Percentiles rank a stretch among this genome's conserved stretches.
These are phyloP conservation scores for Angomonas ambiguus DNA, from an alignment of 208 protist genomes.

Conservation along the genomic window DNA sequence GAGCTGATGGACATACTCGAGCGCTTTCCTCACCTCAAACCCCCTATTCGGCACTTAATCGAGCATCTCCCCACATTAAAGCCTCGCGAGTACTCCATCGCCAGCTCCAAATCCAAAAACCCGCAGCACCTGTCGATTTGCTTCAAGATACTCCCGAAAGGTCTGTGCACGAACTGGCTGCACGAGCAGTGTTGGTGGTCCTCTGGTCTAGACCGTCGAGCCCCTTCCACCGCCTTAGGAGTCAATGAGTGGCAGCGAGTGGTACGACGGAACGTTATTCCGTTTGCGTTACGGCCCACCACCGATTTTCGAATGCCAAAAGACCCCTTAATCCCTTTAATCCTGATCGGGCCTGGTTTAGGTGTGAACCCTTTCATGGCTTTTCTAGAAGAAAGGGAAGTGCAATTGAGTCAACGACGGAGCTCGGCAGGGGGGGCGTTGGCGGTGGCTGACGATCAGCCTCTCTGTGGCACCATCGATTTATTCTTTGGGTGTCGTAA, in stretches of 20 bases:
- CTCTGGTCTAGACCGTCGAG: not conserved
- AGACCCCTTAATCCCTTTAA: conserved; percentile 42
- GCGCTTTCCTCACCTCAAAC: conserved; percentile 6
- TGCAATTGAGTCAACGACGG: conserved; percentile 12
- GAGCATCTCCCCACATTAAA: conserved; percentile 66
- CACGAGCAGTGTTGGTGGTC: conserved; percentile 38
- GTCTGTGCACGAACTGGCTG: conserved; percentile 59
- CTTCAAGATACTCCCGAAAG: conserved; percentile 71
- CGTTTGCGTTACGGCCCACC: conserved; percentile 26
- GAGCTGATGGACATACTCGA: conserved; percentile 33
- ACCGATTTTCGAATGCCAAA: conserved; percentile 63
- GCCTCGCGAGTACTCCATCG: conserved; percentile 91
- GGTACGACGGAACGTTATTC: conserved; percentile 24
- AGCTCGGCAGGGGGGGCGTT: not conserved
- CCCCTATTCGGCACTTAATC: conserved; percentile 50
- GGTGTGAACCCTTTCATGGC: conserved; percentile 80
- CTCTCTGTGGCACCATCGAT: conserved; percentile 18
- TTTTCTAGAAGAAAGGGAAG: conserved; percentile 77
- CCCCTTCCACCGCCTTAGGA: not conserved
- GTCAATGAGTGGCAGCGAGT: conserved; percentile 6
- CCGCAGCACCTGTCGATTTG: conserved; percentile 63
- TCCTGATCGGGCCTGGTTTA: conserved; percentile 87
- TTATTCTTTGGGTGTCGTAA: conserved; percentile 59
- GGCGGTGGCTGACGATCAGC: not conserved
- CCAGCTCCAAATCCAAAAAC: conserved; percentile 46